phyloP scores from a whole-genome alignment of 1,139 yeast species.

The Yamadazyma triangularis region DNA sequence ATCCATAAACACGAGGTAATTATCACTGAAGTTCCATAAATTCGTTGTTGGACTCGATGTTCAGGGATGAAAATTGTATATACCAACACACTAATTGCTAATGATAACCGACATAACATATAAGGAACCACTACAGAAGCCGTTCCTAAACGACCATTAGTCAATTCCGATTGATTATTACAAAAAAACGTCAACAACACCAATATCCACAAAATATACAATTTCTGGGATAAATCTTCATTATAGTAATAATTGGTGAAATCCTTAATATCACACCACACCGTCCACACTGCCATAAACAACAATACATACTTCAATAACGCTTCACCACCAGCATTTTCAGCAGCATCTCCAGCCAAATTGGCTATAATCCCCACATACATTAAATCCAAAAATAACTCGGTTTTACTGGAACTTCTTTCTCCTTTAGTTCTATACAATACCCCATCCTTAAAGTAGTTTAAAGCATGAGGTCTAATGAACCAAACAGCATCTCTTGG shows the following conservation, averaged over 20 bases:
- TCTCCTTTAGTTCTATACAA: slow-evolving; percentile 55
- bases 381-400: slow-evolving; percentile 57
- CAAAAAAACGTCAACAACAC: slow-evolving; percentile 47
- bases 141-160: slow-evolving; percentile 30
- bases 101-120: slow-evolving; percentile 41
- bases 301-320: slow-evolving; percentile 47
- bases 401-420: slow-evolving; percentile 47
- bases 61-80: slow-evolving; percentile 52
- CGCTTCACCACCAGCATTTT: slow-evolving; percentile 45
- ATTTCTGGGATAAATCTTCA: slow-evolving; percentile 55
- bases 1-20: slow-evolving; percentile 42
- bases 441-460: slow-evolving; percentile 56
- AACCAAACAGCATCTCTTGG: slow-evolving; percentile 44
- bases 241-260: slow-evolving; percentile 62
- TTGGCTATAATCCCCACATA: slow-evolving; percentile 65
- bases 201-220: slow-evolving; percentile 52
- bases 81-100: slow-evolving; percentile 28
- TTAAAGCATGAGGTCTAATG: slow-evolving; percentile 55
- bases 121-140: slow-evolving; percentile 46
- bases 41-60: slow-evolving; percentile 49
- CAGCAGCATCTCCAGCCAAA: slow-evolving; percentile 52
- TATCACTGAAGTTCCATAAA: slow-evolving; percentile 29
- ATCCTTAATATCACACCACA: slow-evolving; percentile 64
- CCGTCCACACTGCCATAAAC: slow-evolving; percentile 57
- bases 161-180: slow-evolving; percentile 44